phyloP scores from a whole-genome alignment of 2,329 filamentous ascomycete genomes.

The Aspergillus arachidicola region DNA sequence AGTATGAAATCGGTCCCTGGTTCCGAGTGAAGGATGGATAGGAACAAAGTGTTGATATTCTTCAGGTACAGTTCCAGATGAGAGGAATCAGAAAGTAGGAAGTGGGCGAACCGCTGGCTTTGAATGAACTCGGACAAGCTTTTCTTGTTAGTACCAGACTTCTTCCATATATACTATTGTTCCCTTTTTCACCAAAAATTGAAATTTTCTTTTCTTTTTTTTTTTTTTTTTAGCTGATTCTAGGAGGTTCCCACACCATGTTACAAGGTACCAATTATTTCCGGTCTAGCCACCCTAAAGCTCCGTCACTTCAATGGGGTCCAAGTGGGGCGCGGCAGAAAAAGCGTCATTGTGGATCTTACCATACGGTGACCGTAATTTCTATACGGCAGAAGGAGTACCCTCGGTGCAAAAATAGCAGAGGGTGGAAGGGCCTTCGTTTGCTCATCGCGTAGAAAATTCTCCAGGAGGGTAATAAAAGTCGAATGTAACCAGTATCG shows the following conservation, averaged over 20 bases:
- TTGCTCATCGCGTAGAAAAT: neutral
- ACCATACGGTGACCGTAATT: conserved; percentile 24
- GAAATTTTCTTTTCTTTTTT: conserved; percentile 15
- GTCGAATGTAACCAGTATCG: neutral
- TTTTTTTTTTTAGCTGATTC: conserved; percentile 24
- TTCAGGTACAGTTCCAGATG: neutral
- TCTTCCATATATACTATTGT: conserved; percentile 14
- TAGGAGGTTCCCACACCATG: conserved; percentile 29
- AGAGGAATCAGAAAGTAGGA: conserved; percentile 14
- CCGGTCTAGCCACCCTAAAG: conserved; percentile 28
- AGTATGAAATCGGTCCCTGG: neutral
- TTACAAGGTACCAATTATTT: conserved; percentile 27
- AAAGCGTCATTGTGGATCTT: conserved; percentile 32
- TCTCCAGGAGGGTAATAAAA: neutral
- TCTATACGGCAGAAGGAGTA: conserved; percentile 3
- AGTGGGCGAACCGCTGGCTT: conserved; percentile 24
- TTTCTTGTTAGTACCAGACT: conserved; percentile 8
- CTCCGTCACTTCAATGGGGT: conserved; percentile 20
- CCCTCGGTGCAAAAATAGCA: conserved; percentile 8
- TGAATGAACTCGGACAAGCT: conserved; percentile 22
- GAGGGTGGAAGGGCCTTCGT: neutral
- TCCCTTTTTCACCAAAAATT: conserved; percentile 16
- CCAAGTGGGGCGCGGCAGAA: conserved; percentile 18
- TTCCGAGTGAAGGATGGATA: conserved; percentile 3
- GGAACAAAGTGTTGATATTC: conserved; percentile 6